Percentiles rank a stretch among this genome's conserved stretches.
phyloP scores from a whole-genome alignment of 176 grass and related monocot genomes.

The Cenchrus americanus region DNA sequence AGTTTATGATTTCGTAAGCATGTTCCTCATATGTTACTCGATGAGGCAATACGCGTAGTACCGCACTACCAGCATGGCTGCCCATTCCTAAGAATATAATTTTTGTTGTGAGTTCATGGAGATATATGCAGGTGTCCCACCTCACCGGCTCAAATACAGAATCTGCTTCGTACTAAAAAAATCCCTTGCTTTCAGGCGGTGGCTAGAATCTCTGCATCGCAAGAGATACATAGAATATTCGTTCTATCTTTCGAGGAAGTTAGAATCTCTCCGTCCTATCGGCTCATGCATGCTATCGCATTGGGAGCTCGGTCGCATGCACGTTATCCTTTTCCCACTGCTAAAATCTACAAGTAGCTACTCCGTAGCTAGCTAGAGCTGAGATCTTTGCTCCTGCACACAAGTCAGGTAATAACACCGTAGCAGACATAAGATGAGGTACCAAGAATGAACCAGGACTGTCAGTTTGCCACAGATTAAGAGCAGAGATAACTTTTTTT shows the following conservation, averaged over 20 bases:
- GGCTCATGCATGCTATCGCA: background rate
- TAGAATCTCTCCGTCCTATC: slow-evolving; percentile 4
- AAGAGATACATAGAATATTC: slow-evolving; percentile 14
- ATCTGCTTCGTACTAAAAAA: background rate
- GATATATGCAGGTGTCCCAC: slow-evolving; percentile 1
- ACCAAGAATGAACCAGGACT: too few relatives aligned
- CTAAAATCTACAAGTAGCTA: too few relatives aligned
- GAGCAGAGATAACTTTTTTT: background rate
- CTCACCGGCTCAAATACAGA: background rate
- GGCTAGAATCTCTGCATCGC: slow-evolving; percentile 23
- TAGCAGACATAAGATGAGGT: too few relatives aligned
- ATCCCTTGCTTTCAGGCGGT: slow-evolving; percentile 7
- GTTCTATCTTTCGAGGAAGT: background rate
- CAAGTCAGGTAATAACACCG: too few relatives aligned
- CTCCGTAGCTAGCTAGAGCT: too few relatives aligned
- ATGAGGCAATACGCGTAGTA: too few relatives aligned
- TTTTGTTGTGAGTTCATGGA: background rate
- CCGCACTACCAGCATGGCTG: background rate
- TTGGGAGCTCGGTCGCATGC: background rate
- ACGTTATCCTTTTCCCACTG: background rate
- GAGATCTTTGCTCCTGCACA: too few relatives aligned
- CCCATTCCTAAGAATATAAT: background rate
- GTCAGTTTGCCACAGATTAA: background rate
- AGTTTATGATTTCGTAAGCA: background rate
- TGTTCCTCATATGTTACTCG: background rate